Evolutionary conservation across 805 yeast species (phyloP), one percentile per base, ranked within the genome.

Genomic region (Schwanniomyces sp.): DNA sequence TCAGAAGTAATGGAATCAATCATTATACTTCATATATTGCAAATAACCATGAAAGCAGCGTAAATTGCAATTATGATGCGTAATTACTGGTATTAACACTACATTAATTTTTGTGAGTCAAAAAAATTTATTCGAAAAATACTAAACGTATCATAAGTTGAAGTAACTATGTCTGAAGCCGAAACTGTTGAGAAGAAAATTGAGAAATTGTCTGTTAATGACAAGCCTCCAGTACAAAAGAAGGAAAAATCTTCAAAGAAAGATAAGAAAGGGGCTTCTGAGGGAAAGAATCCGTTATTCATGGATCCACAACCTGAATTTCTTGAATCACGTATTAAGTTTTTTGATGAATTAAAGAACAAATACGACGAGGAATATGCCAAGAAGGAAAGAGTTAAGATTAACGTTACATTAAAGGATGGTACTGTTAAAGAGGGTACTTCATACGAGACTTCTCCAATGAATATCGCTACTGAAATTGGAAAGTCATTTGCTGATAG

Each of bases 361-460:
- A 81, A 85, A 71, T 82, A 86, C 66, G 91, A 89, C 59, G 91
- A 81, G 5, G 82, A 80, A 52, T 71, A 85, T 44, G 88, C 91
- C 17, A 67, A 80, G 21, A 78, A 79, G 74, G 81, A 74, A 51
- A 70, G 81, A 52, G 51, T 45, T 24, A 78, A 89, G 40, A 84
- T 94, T 67, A 80, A 80, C 56, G 79, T 94, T 65, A 87, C 96
- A 45, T 77, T 92, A 68, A 88, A 86, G 64, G 97, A 92, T 59
- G 98, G 97, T 44, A 69, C 88, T 32, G 70, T 80, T 48, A 85
- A 86, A 66, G 85, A 79, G 56, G 99, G 89, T 52, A 80, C 80
- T 25, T 75, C 96, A 4, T 94, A 85, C 84, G 97, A 91, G 68
- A 91, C 98, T 43, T 75, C 91, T 25, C 99, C 99, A 40, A 69